A percentile compares a stretch with the other conserved stretches of the same genome.
Evolutionary conservation across 2,329 filamentous ascomycete species (phyloP).

Genomic region (Monilinia polystroma): DNA sequence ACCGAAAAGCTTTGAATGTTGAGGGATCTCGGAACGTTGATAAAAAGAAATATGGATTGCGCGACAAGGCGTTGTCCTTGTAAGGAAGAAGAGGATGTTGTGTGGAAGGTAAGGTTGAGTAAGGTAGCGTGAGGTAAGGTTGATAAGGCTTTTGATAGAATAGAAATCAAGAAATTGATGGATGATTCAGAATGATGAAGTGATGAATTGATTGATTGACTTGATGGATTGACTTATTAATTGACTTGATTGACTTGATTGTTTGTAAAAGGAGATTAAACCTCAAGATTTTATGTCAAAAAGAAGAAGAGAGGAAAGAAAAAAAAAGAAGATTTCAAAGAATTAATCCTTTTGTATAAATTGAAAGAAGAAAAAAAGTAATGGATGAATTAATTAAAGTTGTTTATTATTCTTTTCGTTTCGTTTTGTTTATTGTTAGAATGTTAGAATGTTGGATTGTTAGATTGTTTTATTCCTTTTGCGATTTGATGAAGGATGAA

Average conservation of each 20-base stretch:
- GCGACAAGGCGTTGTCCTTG: slow-evolving; percentile 21
- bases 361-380: too few species aligned
- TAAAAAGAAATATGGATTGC: slow-evolving; percentile 15
- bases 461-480: too few species aligned
- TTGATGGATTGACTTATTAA: not conserved
- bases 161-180: not conserved
- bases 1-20: slow-evolving; percentile 19
- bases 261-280: not conserved
- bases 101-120: slow-evolving; percentile 8
- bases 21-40: slow-evolving; percentile 24
- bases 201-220: too few species aligned
- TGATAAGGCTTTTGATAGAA: slow-evolving; percentile 3
- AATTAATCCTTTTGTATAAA: too few species aligned
- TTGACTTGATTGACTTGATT: not conserved
- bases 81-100: not conserved
- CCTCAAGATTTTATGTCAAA: too few species aligned
- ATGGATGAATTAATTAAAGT: too few species aligned
- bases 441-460: too few species aligned
- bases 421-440: too few species aligned
- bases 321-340: too few species aligned
- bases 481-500: too few species aligned
- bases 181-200: slow-evolving; percentile 1
- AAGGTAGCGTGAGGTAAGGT: not conserved
- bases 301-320: too few species aligned
- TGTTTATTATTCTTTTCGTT: too few species aligned